Conservation (phyloP, 495 filamentous ascomycete species). For the Podospora australis region DNA sequence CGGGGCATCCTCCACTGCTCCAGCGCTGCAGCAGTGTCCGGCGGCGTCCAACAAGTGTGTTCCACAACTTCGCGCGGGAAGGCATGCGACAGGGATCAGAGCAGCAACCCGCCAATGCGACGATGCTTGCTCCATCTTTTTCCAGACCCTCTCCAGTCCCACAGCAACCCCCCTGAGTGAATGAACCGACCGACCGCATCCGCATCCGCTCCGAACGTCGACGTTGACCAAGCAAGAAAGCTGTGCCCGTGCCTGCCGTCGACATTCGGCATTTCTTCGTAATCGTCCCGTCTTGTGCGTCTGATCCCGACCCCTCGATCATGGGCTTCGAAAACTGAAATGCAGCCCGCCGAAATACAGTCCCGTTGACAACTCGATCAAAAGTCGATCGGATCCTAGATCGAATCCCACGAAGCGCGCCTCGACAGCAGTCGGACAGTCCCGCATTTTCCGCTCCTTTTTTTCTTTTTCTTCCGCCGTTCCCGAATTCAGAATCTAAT, state of each 20-base stretch:
- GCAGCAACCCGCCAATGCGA: constrained; percentile 1
- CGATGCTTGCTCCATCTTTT: constrained; percentile 8
- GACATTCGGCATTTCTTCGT: no score
- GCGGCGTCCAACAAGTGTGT: no score
- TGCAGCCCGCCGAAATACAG: not conserved
- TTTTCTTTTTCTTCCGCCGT: no score
- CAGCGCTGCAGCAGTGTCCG: no score
- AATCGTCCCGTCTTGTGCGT: no score
- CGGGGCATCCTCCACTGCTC: no score
- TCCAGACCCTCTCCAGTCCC: not conserved
- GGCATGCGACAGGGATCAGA: constrained; percentile 3
- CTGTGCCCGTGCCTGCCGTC: no score
- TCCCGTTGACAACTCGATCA: not conserved
- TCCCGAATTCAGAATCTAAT: no score
- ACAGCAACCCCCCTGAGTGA: constrained; percentile 7
- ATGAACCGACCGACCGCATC: constrained; percentile 2
- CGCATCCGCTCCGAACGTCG: no score
- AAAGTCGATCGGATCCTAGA: not conserved
- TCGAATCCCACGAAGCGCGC: not conserved
- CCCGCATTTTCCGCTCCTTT: no score
- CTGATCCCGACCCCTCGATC: not conserved
- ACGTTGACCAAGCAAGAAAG: no score
- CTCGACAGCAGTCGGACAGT: not conserved
- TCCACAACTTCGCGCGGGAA: not conserved
- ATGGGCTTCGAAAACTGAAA: not conserved